Conservation (phyloP, 2,329 filamentous ascomycete genomes). For the Verticillium klebahnii region DNA sequence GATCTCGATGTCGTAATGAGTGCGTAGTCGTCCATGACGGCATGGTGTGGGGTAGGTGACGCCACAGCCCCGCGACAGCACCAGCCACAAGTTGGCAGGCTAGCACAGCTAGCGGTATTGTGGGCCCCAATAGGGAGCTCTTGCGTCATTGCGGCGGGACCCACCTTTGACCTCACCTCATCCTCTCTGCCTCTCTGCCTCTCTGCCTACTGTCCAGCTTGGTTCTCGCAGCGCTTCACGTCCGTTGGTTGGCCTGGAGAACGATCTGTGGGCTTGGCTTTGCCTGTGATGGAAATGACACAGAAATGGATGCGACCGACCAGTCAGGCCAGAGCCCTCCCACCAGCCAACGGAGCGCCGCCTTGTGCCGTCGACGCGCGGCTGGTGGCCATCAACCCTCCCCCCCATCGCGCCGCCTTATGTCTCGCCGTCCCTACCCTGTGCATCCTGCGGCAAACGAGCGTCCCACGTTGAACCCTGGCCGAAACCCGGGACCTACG, state of each 20-base stretch:
- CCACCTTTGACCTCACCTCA: not conserved
- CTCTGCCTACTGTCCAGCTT: not conserved
- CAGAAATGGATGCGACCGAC: not conserved
- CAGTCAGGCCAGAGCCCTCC: not conserved
- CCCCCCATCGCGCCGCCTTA: too few species aligned
- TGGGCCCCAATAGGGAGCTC: not conserved
- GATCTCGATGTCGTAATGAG: slow-evolving; percentile 1
- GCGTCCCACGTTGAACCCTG: not conserved
- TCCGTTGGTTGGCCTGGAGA: not conserved
- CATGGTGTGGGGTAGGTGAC: slow-evolving; percentile 13
- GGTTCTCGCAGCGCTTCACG: not conserved
- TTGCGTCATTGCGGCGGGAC: not conserved
- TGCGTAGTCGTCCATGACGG: slow-evolving; percentile 7
- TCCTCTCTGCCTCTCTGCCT: not conserved
- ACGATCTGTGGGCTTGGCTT: not conserved
- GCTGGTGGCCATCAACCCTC: not conserved
- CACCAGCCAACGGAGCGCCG: not conserved
- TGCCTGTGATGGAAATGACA: not conserved
- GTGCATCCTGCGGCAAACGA: too few species aligned
- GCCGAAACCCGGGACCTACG: not conserved
- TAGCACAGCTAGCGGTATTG: not conserved
- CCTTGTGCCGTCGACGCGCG: not conserved
- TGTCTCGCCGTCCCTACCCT: not conserved
- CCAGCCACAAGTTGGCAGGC: slow-evolving; percentile 1
- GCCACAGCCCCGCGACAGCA: slow-evolving; percentile 4